Conservation (phyloP, 352 stramenopile species). For the Blastocystis sp. region DNA sequence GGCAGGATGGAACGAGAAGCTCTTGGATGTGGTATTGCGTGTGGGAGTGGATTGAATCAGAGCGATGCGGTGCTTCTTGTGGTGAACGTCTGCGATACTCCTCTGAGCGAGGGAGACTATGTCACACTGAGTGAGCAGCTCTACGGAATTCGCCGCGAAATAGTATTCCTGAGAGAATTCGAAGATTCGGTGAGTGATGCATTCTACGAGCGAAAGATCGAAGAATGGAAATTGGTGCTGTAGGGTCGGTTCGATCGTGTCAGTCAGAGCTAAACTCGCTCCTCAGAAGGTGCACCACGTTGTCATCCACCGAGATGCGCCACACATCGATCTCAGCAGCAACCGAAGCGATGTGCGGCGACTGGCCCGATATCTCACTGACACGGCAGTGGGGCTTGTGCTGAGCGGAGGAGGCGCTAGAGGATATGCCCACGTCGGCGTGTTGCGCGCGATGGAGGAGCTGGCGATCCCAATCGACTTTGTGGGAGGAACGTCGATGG, state of each 20-base stretch:
- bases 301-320: not conserved
- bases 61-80: slow-evolving; percentile 42
- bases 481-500: slow-evolving; percentile 75
- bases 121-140: not conserved
- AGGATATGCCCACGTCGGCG: slow-evolving; percentile 84
- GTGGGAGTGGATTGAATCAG: not conserved
- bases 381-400: slow-evolving; percentile 82
- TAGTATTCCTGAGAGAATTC: slow-evolving; percentile 27
- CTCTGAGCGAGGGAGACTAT: not conserved
- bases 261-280: not conserved
- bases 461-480: slow-evolving; percentile 83
- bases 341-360: slow-evolving; percentile 67
- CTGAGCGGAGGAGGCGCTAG: slow-evolving; percentile 83
- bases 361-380: slow-evolving; percentile 79
- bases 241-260: not conserved
- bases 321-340: not conserved
- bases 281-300: slow-evolving; percentile 41
- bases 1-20: slow-evolving; percentile 1
- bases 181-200: slow-evolving; percentile 12
- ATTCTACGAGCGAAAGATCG: slow-evolving; percentile 25
- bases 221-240: slow-evolving; percentile 6
- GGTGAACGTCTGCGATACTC: slow-evolving; percentile 53
- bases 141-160: slow-evolving; percentile 39
- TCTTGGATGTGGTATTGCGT: not conserved
- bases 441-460: slow-evolving; percentile 82